phyloP scores from a whole-genome alignment of 202 grass and related monocot genomes.

The Schoenoplectus tabernaemontani region DNA sequence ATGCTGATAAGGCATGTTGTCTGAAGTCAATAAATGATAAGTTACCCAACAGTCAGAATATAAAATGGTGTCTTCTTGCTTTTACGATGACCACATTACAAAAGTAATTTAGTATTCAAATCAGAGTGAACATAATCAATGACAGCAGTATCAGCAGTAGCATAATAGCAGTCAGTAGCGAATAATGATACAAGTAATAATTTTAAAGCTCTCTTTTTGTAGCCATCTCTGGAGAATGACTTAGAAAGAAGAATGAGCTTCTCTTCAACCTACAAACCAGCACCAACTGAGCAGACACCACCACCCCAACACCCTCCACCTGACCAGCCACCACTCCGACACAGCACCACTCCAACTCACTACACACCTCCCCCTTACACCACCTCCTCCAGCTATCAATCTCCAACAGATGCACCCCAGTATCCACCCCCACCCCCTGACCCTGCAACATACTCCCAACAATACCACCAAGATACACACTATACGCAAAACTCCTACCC shows the following conservation, averaged over 20 bases:
- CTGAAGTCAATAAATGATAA: not conserved
- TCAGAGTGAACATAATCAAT: not conserved
- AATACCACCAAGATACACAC: slow-evolving; percentile 39
- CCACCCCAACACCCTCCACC: slow-evolving; percentile 8
- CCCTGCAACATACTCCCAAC: slow-evolving; percentile 10
- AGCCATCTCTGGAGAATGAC: slow-evolving; percentile 33
- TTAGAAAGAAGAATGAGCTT: slow-evolving; percentile 53
- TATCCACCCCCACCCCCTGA: not conserved
- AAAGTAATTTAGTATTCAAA: not conserved
- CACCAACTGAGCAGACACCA: slow-evolving; percentile 25
- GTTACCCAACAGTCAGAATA: not conserved
- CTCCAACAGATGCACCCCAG: slow-evolving; percentile 4
- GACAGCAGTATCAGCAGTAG: not conserved
- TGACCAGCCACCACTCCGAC: not conserved
- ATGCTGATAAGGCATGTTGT: not conserved
- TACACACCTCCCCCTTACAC: slow-evolving; percentile 25
- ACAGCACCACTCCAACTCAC: not conserved
- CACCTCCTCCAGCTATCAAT: not conserved
- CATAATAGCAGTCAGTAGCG: not conserved
- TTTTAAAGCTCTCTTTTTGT: slow-evolving; percentile 5
- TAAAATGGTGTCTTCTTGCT: not conserved
- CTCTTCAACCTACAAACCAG: slow-evolving; percentile 29
- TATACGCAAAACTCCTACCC: slow-evolving; percentile 48
- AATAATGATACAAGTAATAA: not conserved
- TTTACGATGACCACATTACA: not conserved